Evolutionary conservation across 2,329 filamentous ascomycete genomes (phyloP).

Genomic region (Hortaea sp.): DNA sequence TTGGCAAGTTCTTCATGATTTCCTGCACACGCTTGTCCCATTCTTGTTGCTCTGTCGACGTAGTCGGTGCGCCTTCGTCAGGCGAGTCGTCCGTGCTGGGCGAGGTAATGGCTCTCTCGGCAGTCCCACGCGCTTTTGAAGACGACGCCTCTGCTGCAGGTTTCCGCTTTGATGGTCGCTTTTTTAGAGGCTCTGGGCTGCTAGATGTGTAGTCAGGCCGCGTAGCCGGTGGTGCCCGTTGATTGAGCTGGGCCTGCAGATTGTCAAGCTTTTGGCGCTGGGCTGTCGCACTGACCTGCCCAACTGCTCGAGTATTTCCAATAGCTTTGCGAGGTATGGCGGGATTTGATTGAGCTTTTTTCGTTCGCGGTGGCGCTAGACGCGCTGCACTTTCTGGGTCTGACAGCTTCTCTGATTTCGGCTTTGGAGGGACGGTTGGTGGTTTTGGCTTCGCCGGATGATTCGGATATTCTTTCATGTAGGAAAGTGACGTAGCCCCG

Average conservation of each 20-base stretch:
- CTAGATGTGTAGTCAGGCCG: conserved; percentile 9
- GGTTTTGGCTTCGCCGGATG: conserved; percentile 22
- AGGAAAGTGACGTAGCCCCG: conserved; percentile 23
- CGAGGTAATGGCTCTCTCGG: conserved; percentile 30
- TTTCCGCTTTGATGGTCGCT: conserved; percentile 15
- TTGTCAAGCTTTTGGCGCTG: conserved; percentile 25
- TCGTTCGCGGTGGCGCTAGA: conserved; percentile 12
- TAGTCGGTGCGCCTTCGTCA: conserved; percentile 29
- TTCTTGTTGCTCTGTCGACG: conserved; percentile 31
- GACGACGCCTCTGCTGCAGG: conserved; percentile 12
- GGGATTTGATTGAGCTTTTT: conserved; percentile 14
- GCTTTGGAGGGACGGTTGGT: conserved; percentile 13
- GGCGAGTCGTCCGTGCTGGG: conserved; percentile 33
- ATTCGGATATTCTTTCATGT: conserved; percentile 42
- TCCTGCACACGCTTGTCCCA: conserved; percentile 54
- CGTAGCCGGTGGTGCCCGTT: conserved; percentile 7
- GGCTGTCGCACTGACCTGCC: conserved; percentile 23
- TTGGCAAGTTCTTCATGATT: conserved; percentile 67
- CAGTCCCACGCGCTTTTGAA: conserved; percentile 2
- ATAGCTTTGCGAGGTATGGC: conserved; percentile 27
- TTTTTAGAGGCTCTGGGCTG: conserved; percentile 10
- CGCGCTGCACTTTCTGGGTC: conserved; percentile 13
- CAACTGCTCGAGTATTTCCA: conserved; percentile 15
- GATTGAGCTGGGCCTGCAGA: conserved; percentile 11
- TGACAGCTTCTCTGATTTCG: conserved; percentile 5